Conservation (phyloP, 495 filamentous ascomycete genomes). For the Penicillium samsonianum region DNA sequence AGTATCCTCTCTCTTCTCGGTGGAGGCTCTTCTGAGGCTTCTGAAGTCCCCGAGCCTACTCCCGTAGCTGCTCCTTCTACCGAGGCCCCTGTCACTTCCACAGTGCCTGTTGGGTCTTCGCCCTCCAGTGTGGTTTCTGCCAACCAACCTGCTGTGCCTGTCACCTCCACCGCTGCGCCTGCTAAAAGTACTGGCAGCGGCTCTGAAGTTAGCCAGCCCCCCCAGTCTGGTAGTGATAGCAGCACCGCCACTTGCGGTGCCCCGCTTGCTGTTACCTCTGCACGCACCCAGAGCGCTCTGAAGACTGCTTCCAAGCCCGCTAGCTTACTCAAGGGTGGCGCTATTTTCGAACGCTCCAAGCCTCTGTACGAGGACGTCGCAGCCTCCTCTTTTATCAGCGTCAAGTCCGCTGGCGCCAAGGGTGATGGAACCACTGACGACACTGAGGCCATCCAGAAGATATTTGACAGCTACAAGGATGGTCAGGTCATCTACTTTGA, state of each 20-base stretch:
- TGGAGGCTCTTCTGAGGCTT: conserved; percentile 3
- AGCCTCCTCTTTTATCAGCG: conserved; percentile 60
- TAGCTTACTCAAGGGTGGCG: conserved; percentile 44
- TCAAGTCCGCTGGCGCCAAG: conserved; percentile 74
- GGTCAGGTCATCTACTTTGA: conserved; percentile 84
- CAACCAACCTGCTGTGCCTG: background rate
- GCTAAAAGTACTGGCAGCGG: conserved; percentile 2
- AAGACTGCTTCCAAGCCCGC: conserved; percentile 40
- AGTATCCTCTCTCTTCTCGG: conserved; percentile 18
- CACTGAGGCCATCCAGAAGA: conserved; percentile 65
- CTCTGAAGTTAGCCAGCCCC: conserved; percentile 6
- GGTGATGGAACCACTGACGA: conserved; percentile 70
- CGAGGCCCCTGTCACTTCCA: conserved; percentile 5
- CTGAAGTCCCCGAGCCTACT: conserved; percentile 10
- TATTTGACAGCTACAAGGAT: conserved; percentile 60
- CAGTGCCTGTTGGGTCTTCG: background rate
- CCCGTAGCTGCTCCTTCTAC: conserved; percentile 4
- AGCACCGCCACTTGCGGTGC: conserved; percentile 34
- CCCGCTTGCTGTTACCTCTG: conserved; percentile 32
- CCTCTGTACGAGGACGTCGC: conserved; percentile 62
- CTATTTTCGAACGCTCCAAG: conserved; percentile 66
- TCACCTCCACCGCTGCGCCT: background rate
- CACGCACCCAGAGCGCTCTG: conserved; percentile 42
- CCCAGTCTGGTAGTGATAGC: conserved; percentile 9
- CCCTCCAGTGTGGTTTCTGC: background rate